Conservation (phyloP, 345 rosid genomes). For the Gossypium thurberi region DNA sequence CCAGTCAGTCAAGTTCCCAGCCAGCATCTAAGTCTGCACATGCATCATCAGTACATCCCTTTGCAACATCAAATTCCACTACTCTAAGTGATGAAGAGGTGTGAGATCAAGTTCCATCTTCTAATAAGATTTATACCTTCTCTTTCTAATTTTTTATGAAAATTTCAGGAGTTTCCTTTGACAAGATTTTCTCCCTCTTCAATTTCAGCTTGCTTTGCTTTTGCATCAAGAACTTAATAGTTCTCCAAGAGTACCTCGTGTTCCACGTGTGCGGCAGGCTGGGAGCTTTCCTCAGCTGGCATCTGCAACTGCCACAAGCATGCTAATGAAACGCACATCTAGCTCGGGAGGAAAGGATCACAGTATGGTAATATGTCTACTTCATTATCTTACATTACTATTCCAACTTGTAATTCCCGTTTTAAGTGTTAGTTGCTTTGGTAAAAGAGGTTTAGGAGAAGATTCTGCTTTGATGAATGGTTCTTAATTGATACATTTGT, state of each 20-base stretch:
- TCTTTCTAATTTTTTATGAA: slow-evolving; percentile 1
- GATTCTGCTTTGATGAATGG: background rate
- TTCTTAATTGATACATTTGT: slow-evolving; percentile 14
- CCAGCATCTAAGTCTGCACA: slow-evolving; percentile 48
- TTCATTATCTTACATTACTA: background rate
- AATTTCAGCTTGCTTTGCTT: slow-evolving; percentile 80
- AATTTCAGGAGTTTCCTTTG: slow-evolving; percentile 6
- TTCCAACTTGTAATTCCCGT: background rate
- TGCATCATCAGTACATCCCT: slow-evolving; percentile 37
- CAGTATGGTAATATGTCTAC: slow-evolving; percentile 40
- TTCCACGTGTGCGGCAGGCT: slow-evolving; percentile 84
- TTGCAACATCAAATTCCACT: slow-evolving; percentile 38
- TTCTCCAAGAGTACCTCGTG: slow-evolving; percentile 97
- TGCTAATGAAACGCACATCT: slow-evolving; percentile 60
- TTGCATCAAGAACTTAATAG: slow-evolving; percentile 98
- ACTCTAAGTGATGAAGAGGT: slow-evolving; percentile 94
- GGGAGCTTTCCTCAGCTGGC: slow-evolving; percentile 71
- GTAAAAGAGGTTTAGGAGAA: background rate
- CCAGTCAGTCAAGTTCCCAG: slow-evolving; percentile 40
- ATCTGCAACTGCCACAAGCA: slow-evolving; percentile 60
- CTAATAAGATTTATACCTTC: background rate
- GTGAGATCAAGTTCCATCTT: slow-evolving; percentile 8
- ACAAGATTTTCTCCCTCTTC: background rate
- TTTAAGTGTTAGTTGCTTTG: slow-evolving; percentile 2
- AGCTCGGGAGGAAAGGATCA: slow-evolving; percentile 74